Conservation (phyloP, 2,329 filamentous ascomycete species). For the Epichloe gansuensis region DNA sequence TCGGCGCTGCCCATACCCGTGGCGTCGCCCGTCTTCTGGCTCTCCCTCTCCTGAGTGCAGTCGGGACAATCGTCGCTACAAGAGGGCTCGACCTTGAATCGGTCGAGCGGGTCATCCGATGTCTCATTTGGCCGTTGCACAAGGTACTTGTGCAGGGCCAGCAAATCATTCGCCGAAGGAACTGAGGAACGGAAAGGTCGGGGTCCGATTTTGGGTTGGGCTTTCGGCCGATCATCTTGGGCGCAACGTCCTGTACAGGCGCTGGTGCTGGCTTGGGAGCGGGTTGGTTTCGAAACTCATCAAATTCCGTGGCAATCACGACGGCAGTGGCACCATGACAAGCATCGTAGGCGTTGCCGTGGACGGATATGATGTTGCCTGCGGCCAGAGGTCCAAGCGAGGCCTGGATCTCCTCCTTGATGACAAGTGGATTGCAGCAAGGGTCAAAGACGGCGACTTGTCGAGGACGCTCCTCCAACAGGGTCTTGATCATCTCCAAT, state of each 20-base stretch:
- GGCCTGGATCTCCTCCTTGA: constrained; percentile 37
- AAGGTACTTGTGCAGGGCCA: constrained; percentile 35
- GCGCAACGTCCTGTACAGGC: constrained; percentile 13
- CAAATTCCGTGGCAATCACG: constrained; percentile 43
- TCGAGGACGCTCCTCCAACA: constrained; percentile 51
- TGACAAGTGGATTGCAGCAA: constrained; percentile 39
- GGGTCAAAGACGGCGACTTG: constrained; percentile 61
- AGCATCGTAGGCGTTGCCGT: constrained; percentile 36
- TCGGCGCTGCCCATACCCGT: constrained; percentile 31
- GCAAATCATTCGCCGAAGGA: constrained; percentile 32
- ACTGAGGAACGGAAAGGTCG: constrained; percentile 28
- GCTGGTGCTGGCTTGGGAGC: constrained; percentile 18
- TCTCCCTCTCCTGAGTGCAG: constrained; percentile 30
- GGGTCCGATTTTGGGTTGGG: constrained; percentile 30
- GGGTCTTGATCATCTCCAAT: constrained; percentile 51
- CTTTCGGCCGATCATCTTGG: constrained; percentile 24
- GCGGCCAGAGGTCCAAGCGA: constrained; percentile 28
- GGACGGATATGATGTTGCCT: constrained; percentile 33
- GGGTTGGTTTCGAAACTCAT: constrained; percentile 38
- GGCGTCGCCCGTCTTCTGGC: constrained; percentile 25
- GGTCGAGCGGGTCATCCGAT: constrained; percentile 31
- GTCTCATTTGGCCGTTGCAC: constrained; percentile 20
- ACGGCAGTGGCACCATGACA: constrained; percentile 37
- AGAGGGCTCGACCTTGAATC: constrained; percentile 31
- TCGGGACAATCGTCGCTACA: constrained; percentile 38